Conservation (phyloP, 163 green algal species). For the Chlamydomonas reinhardtii region DNA sequence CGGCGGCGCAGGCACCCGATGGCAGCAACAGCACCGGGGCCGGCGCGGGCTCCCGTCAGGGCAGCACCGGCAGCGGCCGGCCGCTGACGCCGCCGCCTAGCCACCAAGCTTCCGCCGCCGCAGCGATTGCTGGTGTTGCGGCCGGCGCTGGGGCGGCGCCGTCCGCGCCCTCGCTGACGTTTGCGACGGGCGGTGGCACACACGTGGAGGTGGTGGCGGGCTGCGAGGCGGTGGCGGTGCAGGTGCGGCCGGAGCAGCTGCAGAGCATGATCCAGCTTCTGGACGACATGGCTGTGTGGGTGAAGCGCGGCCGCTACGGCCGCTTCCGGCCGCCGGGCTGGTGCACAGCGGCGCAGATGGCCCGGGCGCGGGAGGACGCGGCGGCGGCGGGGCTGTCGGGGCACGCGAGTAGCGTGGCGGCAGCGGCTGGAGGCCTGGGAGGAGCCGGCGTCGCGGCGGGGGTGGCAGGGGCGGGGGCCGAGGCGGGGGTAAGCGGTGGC, state of each 20-base stretch:
- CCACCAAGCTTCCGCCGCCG: not conserved
- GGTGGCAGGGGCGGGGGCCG: not conserved
- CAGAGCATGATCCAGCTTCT: slow-evolving; percentile 57
- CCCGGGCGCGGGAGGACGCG: not conserved
- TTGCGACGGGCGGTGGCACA: not conserved
- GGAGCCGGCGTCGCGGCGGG: not conserved
- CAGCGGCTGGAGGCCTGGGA: too few relatives aligned
- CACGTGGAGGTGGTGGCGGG: slow-evolving; percentile 58
- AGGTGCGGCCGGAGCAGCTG: slow-evolving; percentile 57
- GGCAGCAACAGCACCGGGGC: too few relatives aligned
- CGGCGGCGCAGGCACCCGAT: not conserved
- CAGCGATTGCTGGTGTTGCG: not conserved
- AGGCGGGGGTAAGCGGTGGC: not conserved
- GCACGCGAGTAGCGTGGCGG: too few relatives aligned
- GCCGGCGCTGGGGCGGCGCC: not conserved
- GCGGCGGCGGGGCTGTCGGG: not conserved
- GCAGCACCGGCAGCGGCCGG: slow-evolving; percentile 5
- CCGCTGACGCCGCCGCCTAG: too few relatives aligned
- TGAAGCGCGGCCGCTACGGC: slow-evolving; percentile 58
- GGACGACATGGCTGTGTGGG: slow-evolving; percentile 65
- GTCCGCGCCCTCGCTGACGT: not conserved
- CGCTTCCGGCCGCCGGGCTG: slow-evolving; percentile 72
- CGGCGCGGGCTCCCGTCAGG: not conserved
- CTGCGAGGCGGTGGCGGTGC: slow-evolving; percentile 42
- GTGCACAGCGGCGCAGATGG: slow-evolving; percentile 57